phyloP scores from a whole-genome alignment of 2,329 filamentous ascomycete species.

The Alternaria brassicicola region DNA sequence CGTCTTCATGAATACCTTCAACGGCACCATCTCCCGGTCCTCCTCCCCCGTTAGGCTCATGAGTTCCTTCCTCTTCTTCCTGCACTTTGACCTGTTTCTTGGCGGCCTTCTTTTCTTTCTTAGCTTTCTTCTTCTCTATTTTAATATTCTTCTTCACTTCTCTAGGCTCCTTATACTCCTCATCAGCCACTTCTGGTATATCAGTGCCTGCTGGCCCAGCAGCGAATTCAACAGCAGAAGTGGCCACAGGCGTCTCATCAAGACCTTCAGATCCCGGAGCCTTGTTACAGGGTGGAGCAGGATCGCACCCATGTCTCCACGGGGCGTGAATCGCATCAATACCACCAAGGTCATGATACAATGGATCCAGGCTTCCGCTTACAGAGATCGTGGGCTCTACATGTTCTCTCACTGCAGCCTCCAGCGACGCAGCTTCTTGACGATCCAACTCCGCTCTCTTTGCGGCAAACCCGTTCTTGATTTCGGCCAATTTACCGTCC shows the following conservation, averaged over 20 bases:
- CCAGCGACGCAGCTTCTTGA: neutral
- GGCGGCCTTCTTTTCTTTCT: neutral
- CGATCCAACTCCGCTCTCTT: neutral
- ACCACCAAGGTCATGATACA: too few species aligned
- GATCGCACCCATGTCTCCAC: neutral
- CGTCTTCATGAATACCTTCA: neutral
- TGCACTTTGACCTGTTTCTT: neutral
- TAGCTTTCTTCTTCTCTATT: neutral
- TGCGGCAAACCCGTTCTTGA: neutral
- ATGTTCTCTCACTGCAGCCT: neutral
- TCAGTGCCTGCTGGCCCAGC: neutral
- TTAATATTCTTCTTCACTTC: neutral
- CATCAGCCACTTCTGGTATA: neutral
- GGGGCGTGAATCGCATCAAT: neutral
- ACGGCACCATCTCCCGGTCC: neutral
- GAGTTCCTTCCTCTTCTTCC: neutral
- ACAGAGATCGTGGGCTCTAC: neutral
- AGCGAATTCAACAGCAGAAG: too few species aligned
- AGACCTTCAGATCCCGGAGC: neutral
- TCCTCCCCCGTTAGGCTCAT: neutral
- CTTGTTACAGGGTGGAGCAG: neutral
- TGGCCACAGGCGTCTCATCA: too few species aligned
- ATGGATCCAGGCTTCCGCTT: neutral
- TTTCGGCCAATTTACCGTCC: neutral
- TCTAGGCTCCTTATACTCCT: neutral